Base-by-base conservation (phyloP, 768 basidiomycete species). In the Astraeus odoratus region DNA sequence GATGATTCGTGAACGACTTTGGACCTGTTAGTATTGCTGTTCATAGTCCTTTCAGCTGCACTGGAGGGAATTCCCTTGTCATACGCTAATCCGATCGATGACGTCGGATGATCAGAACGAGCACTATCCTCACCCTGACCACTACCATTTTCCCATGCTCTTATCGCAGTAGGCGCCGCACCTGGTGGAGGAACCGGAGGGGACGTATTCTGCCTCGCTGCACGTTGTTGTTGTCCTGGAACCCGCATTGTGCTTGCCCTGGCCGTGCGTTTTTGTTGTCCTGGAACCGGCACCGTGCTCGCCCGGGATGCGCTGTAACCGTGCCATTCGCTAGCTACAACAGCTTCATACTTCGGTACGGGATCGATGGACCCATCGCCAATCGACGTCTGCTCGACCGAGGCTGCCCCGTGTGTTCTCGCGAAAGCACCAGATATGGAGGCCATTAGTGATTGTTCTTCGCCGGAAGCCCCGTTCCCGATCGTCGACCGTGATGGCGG, bases 111-210 rank as follows among this genome's bases (percentile, higher is more conserved):
- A 56, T 56, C 55, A 56, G 57, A 60, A 55, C 55, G 49, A 56
- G 57, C 49, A 55, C 54, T 52, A 48, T 57, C 51, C 55, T 58
- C 59, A 57, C 60, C 56, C 51, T 60, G 60, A 43, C 57, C 63
- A 45, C 59, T 48, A 59, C 59, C 61, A 44, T 62, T 61, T 48
- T 66, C 66, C 50, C 66, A 67, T 38, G 60, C 60, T 48, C 60
- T 69, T 60, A 50, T 65, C 52, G 46, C 51, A 40, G 65, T 51
- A 52, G 65, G 63, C 22, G 69, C 70, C 13, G 72, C 71, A 24
- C 70, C 72, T 9, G 68, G 67, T 4, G 76, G 71, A 13, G 69
- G 71, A 9, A 54, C 67, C n/a, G 59, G 61, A 5, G 68, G 69
- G 8, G 65, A 66, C 8, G 49, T 67, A 65, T 56, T 58, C 27